phyloP scores from a whole-genome alignment of 495 filamentous ascomycete genomes.

The Sporormia fimetaria region DNA sequence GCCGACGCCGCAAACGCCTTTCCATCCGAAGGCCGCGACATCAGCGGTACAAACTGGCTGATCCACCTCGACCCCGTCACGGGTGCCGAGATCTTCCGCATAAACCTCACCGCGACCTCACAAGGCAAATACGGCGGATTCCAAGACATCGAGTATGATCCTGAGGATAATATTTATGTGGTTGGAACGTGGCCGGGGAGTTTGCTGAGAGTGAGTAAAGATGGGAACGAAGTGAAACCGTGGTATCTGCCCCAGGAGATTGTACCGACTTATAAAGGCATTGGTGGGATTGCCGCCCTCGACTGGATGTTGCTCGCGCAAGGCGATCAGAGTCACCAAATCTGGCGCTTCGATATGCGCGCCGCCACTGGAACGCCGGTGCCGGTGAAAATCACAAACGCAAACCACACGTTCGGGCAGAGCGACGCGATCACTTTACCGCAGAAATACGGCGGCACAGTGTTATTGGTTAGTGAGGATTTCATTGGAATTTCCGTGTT shows the following conservation, averaged over 20 bases:
- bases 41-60: conserved; percentile 21
- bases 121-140: conserved; percentile 17
- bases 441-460: conserved; percentile 9
- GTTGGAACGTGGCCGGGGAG: conserved; percentile 16
- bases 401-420: conserved; percentile 10
- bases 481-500: conserved; percentile 8
- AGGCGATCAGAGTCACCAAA: conserved; percentile 1
- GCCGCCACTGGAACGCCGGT: conserved; percentile 5
- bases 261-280: conserved; percentile 11
- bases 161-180: conserved; percentile 12
- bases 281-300: conserved; percentile 14
- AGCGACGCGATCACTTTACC: conserved; percentile 13
- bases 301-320: conserved; percentile 15
- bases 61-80: conserved; percentile 8
- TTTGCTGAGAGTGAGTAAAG: conserved; percentile 6
- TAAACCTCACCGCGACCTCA: conserved; percentile 15
- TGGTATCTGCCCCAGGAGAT: conserved; percentile 16
- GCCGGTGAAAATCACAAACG: background rate
- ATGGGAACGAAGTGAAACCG: conserved; percentile 8
- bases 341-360: conserved; percentile 13
- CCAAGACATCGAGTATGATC: conserved; percentile 21
- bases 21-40: conserved; percentile 9
- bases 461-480: conserved; percentile 15
- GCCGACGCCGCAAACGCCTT: conserved; percentile 12
- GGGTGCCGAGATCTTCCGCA: conserved; percentile 3